These are phyloP conservation scores for Capsicum chinense DNA, from an alignment of 257 asterid species.

Conservation along the genomic window DNA sequence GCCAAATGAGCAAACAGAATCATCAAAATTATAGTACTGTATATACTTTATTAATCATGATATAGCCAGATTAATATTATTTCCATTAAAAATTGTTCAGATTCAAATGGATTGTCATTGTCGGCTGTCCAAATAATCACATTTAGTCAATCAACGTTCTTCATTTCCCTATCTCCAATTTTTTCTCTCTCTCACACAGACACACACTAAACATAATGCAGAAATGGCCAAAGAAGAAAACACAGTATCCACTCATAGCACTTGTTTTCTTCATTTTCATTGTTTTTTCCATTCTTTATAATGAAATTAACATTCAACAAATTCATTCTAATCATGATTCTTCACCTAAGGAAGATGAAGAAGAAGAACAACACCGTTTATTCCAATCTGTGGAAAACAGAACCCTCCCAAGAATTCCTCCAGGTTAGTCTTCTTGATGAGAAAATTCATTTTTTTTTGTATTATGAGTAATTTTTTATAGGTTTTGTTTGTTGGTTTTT, in stretches of 20 bases:
- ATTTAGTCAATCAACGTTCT: slow-evolving; percentile 22
- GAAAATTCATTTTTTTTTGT: neutral
- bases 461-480: neutral
- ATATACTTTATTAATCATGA: too few relatives aligned
- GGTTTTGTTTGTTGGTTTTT: neutral
- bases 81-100: neutral
- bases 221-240: slow-evolving; percentile 68
- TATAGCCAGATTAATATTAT: neutral
- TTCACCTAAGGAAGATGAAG: slow-evolving; percentile 24
- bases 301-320: slow-evolving; percentile 57
- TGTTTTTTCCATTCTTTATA: slow-evolving; percentile 58
- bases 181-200: neutral
- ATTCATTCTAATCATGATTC: slow-evolving; percentile 45
- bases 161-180: neutral
- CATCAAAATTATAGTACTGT: neutral
- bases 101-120: neutral
- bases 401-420: slow-evolving; percentile 41
- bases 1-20: neutral
- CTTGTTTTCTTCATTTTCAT: slow-evolving; percentile 56
- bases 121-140: neutral
- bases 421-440: slow-evolving; percentile 45
- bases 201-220: slow-evolving; percentile 42
- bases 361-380: slow-evolving; percentile 30
- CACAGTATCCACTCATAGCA: slow-evolving; percentile 62
- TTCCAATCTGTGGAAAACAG: slow-evolving; percentile 40